Evolutionary conservation across 306 rosid species (phyloP), one percentile per base, ranked within the genome.

Genomic region (Rosa persica): DNA sequence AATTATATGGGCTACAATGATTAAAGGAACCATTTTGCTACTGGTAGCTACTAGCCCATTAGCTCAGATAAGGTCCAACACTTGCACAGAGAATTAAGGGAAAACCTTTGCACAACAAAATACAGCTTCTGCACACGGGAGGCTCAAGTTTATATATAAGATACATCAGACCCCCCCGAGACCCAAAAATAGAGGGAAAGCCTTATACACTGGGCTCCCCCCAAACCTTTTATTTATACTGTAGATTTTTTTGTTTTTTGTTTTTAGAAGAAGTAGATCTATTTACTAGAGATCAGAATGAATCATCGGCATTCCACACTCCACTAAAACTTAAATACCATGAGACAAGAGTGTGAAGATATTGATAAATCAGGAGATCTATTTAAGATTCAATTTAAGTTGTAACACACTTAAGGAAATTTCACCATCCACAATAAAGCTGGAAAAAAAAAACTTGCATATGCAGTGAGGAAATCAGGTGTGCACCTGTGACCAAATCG

Each of bases 401-500:
- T 25, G 25, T 27, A 23, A 25, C 38, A 72, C n/a, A n/a, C n/a
- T 73, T n/a, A 1, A 52, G 12, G 12, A 39, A 73, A 8, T 34
- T 72, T 55, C 34, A n/a, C 25, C 2, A 54, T 38, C 49, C 38
- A 55, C 76, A 54, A 49, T 34, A 46, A 55, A 38, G 15, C 48
- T n/a, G n/a, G n/a, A 54, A 19, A 73, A 54, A 15, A 17, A 6
- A 55, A 12, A 79, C 46, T 78, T 38, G 34, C 17, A 66, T 22
- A 39, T 25, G 75, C 64, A 77, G 43, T 80, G 72, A 48, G 70
- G 44, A 77, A 62, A 67, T 75, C 43, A 76, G 52, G 79, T 74
- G 58, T 70, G 70, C 73, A 95, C 99, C 90, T 95, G 99, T 52
- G 99, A 95, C 99, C 98, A 95, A 75, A 92, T 51, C 88, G 85